Base-by-base conservation (phyloP, 2,329 filamentous ascomycete genomes). In the Aspergillus fumigatiaffinis region DNA sequence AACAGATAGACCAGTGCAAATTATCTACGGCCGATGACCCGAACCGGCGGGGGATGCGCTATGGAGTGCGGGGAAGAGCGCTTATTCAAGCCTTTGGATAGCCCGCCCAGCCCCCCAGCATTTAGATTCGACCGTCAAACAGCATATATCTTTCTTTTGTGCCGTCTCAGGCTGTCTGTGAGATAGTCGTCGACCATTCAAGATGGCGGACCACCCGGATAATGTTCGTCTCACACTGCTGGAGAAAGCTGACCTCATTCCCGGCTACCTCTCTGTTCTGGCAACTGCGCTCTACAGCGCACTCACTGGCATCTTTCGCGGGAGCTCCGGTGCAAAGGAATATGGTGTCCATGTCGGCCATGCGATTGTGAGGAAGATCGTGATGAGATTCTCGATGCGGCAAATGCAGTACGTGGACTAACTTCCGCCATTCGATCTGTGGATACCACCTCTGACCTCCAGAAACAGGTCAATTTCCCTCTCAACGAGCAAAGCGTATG, bases 241-340 rank as follows among this genome's bases (percentile, higher is more conserved):
- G 60, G 74, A 76, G 60, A 74, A 69, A 52, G 61, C 66, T 10
- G 71, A 74, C 48, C 49, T 74, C 12, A 52, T 69, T 17, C 64
- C 71, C 5, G 63, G 60, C 17, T 56, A 64, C 5, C 51, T 75
- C 1, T 66, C 65, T 3, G 35, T 74, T 12, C 38, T 70, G 4
- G 64, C 63, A 14, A 62, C 64, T 5, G 57, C 60, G 5, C 52
- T 75, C 4, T 71, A 70, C 54, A 66, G 63, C 20, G 66, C 72
- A 23, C 59, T 75, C 28, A 70, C 73, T 4, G 74, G 71, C 14
- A 56, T 71, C 1, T 77, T 78, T 54, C 74, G 76, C 17, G 74
- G 75, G 4, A 63, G 71, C 20, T 63, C 57, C 29, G 75, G 74
- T 41, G 68, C 75, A 20, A 71, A 64, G 51, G 62, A 64, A 5